Base-by-base conservation (phyloP, 495 filamentous ascomycete genomes). In the Daldinia childiae region DNA sequence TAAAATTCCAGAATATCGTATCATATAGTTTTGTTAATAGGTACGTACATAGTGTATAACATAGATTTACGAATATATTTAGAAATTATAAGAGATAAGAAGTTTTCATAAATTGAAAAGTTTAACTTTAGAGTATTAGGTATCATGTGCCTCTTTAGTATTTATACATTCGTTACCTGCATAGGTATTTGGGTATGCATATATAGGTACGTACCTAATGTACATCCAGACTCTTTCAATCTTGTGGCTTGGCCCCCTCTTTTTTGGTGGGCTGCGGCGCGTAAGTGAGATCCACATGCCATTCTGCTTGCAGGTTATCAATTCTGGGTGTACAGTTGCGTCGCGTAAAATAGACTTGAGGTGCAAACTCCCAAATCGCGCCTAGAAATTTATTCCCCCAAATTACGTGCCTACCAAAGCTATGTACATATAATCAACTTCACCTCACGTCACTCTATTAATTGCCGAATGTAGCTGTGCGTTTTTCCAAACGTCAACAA, bases 341-440 rank as follows among this genome's bases (percentile, higher is more conserved):
- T 73, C 71, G 71, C 71, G 71, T 73, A 43, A 73, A 65, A 72
- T 48, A 73, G 58, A 62, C 50, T 41, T 71, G 58, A 58, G 52
- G 30, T 57, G 32, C 62, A 71, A 71, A 66, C 63, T 62, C 67
- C 60, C 62, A 43, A 74, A 74, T 71, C 67, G 68, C 72, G 63
- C 62, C 63, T 66, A 64, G 54, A 60, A 55, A 48, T 64, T 63
- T 58, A 41, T 59, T 62, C 58, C 19, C 55, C 57, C 57, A 62
- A 66, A 66, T 41, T 66, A 65, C 56, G 39, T 51, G 36, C 50
- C 27, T 39, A 68, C 58, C 27, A 14, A 48, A 36, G 32, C 52
- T 43, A 36, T 36, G 34, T 36, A 14, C 4, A 11, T 34, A 34
- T 34, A 36, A 36, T 12, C 17, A 9, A 48, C 48, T 6, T 43